phyloP scores from a whole-genome alignment of 2,329 filamentous ascomycete genomes.

The Penicillium brasilianum region DNA sequence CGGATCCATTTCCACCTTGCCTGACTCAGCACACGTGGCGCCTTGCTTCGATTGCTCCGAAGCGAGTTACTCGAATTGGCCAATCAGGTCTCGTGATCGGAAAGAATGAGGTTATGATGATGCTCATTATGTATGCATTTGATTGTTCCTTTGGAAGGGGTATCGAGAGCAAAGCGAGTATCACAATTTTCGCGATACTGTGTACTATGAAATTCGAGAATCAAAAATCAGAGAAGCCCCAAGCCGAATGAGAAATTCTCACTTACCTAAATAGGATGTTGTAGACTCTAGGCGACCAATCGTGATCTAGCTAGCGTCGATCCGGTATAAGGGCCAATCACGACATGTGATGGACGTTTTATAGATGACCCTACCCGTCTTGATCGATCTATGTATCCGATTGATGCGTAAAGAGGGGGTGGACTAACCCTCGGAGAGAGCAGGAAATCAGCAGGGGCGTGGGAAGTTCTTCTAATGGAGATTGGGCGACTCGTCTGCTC shows the following conservation, averaged over 20 bases:
- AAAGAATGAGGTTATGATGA: neutral
- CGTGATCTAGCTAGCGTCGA: neutral
- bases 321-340: neutral
- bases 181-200: neutral
- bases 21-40: conserved; percentile 15
- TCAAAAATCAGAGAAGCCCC: neutral
- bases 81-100: conserved; percentile 1
- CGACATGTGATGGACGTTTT: neutral
- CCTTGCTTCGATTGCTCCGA: conserved; percentile 11
- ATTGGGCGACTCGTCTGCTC: conserved; percentile 69
- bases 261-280: conserved; percentile 1
- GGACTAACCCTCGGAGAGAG: too few relatives aligned
- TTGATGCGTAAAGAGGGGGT: too few relatives aligned
- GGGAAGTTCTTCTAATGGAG: conserved; percentile 73
- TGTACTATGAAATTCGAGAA: neutral
- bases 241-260: neutral
- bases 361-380: too few relatives aligned
- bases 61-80: conserved; percentile 15
- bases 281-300: neutral
- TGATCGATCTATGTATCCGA: too few relatives aligned
- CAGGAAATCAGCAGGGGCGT: conserved; percentile 70
- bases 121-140: neutral
- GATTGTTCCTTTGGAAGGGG: neutral
- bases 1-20: neutral
- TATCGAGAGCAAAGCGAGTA: neutral